phyloP scores from a whole-genome alignment of 2,329 filamentous ascomycete species.

The Microcera coccophila region DNA sequence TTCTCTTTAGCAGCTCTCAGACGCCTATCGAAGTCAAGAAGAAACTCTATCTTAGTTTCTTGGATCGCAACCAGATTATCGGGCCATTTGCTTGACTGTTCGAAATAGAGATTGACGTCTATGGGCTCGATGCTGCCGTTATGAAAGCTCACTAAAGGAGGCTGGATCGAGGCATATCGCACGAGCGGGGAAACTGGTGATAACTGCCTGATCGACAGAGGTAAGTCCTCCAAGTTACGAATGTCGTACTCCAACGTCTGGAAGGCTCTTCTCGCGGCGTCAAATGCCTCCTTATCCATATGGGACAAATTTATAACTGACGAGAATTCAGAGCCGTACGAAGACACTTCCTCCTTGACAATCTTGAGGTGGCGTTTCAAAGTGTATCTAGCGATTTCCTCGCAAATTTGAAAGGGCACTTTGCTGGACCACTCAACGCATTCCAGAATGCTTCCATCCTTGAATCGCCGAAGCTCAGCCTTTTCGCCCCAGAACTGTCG shows the following conservation, averaged over 20 bases:
- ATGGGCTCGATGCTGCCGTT: constrained; percentile 54
- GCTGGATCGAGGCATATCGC: constrained; percentile 63
- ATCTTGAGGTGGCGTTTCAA: constrained; percentile 66
- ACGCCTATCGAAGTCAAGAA: constrained; percentile 70
- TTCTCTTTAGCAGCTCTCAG: constrained; percentile 58
- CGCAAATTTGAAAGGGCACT: constrained; percentile 61
- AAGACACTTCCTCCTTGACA: constrained; percentile 49
- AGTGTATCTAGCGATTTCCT: constrained; percentile 74
- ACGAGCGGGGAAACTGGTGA: constrained; percentile 68
- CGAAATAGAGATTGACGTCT: constrained; percentile 83
- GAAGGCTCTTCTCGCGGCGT: constrained; percentile 66
- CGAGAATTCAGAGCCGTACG: constrained; percentile 51
- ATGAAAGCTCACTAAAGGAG: constrained; percentile 39
- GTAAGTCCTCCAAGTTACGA: constrained; percentile 73
- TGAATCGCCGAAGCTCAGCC: constrained; percentile 88
- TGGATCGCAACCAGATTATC: constrained; percentile 89
- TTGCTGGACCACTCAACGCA: constrained; percentile 79
- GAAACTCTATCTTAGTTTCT: constrained; percentile 86
- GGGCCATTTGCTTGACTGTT: constrained; percentile 89
- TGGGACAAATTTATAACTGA: constrained; percentile 44
- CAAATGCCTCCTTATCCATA: constrained; percentile 58
- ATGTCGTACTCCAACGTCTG: constrained; percentile 71
- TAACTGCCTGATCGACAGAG: constrained; percentile 80
- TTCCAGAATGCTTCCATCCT: constrained; percentile 89
- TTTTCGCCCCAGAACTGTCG: constrained; percentile 94